Percentiles rank a stretch among this genome's conserved stretches.
Conservation (phyloP, 1,284 basidiomycete species). For the Irpex sp. region DNA sequence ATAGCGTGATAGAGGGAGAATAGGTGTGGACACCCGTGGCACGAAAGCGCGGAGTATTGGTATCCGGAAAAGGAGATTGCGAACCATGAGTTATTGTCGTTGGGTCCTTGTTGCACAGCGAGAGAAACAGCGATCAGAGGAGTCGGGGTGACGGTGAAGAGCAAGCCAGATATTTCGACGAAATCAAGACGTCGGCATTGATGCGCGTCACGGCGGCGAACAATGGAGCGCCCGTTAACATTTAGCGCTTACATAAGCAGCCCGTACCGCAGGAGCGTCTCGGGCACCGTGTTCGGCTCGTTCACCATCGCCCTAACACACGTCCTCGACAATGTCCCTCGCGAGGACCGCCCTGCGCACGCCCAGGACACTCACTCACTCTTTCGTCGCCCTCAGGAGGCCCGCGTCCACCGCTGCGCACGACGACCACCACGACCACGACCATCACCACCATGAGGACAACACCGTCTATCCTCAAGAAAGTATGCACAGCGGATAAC, state of each 20-base stretch:
- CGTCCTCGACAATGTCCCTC: conserved; percentile 26
- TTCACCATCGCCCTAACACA: neutral
- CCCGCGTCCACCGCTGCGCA: conserved; percentile 33
- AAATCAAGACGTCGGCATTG: neutral
- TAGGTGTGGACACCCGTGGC: conserved; percentile 30
- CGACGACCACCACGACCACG: conserved; percentile 29
- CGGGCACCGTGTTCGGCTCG: conserved; percentile 2
- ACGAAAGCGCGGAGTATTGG: conserved; percentile 28
- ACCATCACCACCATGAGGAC: conserved; percentile 36
- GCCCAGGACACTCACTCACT: conserved; percentile 18
- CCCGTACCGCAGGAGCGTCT: conserved; percentile 4
- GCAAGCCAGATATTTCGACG: neutral
- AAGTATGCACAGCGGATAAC: conserved; percentile 34
- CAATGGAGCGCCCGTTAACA: neutral
- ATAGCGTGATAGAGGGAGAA: conserved; percentile 32
- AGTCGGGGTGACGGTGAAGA: neutral
- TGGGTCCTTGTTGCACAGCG: neutral
- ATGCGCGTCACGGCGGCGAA: neutral
- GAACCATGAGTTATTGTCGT: conserved; percentile 20
- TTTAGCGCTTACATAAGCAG: conserved; percentile 10
- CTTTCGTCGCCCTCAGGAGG: conserved; percentile 28
- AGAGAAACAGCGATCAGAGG: neutral
- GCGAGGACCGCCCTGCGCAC: conserved; percentile 30
- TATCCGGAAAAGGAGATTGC: conserved; percentile 26
- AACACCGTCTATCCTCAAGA: conserved; percentile 48